Evolutionary conservation across 805 yeast species (phyloP), one percentile per base, ranked within the genome.

Genomic region (Komagataella populi): DNA sequence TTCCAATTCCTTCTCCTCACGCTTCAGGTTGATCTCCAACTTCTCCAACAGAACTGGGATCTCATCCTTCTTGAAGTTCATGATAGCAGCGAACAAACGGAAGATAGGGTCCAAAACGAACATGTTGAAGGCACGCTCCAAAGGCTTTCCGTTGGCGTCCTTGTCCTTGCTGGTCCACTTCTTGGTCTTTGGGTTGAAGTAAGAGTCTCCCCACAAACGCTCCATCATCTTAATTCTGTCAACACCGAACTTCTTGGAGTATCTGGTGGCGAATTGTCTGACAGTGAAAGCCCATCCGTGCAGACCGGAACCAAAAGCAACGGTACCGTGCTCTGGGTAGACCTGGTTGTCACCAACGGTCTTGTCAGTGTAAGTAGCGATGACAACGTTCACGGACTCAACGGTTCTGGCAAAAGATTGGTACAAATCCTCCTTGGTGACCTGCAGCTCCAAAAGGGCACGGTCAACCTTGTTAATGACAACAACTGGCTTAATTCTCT

Each of bases 241-340:
- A 70, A 91, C 98, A 89, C 98, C 98, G 73, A 93, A 91, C 80
- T 91, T 93, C 89, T 90, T 89, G 73, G 96, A 82, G 84, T 93
- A 91, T 80, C 96, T 87, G 77, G 79, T 74, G 66, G 98, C 97
- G 66, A 91, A 91, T 81, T 91, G 98, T 77, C 99, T 88, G 71
- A 91, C 85, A 66, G 99, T 91, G 91, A 91, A 91, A 72, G 97
- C 98, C 99, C 99, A 91, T 77, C 99, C 99, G 84, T 91, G 99
- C 71, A 91, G 81, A 86, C 98, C 99, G 74, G 98, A 93, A 81
- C 96, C 98, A 77, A 91, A 91, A 64, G 99, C 99, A 70, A 91
- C 96, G 74, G 98, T 91, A 80, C 99, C 99, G 71, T 76, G 74
- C 74, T 91, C 95, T 76, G 99, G 99, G 96, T 84, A 91, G 60